These are phyloP conservation scores for Cyclotella baltica DNA, from an alignment of 108 stramenopile genomes.

Conservation along the genomic window DNA sequence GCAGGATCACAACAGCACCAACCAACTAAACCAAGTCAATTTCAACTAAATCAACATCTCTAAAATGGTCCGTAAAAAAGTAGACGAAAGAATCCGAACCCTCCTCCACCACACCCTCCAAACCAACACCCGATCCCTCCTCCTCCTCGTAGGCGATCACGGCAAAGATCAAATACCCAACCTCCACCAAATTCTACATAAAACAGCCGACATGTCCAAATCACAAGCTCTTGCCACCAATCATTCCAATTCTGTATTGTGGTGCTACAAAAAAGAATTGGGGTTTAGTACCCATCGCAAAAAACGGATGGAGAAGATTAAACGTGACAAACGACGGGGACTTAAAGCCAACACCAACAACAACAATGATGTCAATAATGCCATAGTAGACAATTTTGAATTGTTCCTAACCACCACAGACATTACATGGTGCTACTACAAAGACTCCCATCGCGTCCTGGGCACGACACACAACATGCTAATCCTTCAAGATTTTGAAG, in stretches of 20 bases:
- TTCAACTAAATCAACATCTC: too few relatives aligned
- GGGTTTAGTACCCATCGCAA: slow-evolving; percentile 95
- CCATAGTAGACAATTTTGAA: slow-evolving; percentile 92
- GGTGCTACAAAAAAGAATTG: slow-evolving; percentile 99
- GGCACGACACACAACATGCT: slow-evolving; percentile 96
- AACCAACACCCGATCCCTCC: slow-evolving; percentile 84
- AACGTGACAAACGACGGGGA: slow-evolving; percentile 90
- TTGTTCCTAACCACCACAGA: slow-evolving; percentile 95
- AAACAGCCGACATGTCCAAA: slow-evolving; percentile 81
- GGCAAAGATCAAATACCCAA: slow-evolving; percentile 99
- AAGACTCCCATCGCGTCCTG: slow-evolving; percentile 95
- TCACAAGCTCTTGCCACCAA: slow-evolving; percentile 53
- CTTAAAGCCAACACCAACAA: slow-evolving; percentile 41
- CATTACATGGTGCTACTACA: slow-evolving; percentile 99
- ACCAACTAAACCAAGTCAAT: too few relatives aligned
- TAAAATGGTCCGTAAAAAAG: slow-evolving; percentile 96
- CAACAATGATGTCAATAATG: slow-evolving; percentile 16
- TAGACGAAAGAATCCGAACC: slow-evolving; percentile 95
- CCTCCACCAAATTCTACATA: slow-evolving; percentile 91
- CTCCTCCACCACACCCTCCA: slow-evolving; percentile 91
- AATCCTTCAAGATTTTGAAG: slow-evolving; percentile 99
- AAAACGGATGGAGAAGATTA: slow-evolving; percentile 97
- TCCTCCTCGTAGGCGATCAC: slow-evolving; percentile 98
- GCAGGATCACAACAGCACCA: too few relatives aligned
- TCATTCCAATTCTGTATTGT: slow-evolving; percentile 77